A percentile compares a stretch with the other conserved stretches of the same genome.
Evolutionary conservation across 257 asterid species (phyloP).

Genomic region (Catharanthus roseus): DNA sequence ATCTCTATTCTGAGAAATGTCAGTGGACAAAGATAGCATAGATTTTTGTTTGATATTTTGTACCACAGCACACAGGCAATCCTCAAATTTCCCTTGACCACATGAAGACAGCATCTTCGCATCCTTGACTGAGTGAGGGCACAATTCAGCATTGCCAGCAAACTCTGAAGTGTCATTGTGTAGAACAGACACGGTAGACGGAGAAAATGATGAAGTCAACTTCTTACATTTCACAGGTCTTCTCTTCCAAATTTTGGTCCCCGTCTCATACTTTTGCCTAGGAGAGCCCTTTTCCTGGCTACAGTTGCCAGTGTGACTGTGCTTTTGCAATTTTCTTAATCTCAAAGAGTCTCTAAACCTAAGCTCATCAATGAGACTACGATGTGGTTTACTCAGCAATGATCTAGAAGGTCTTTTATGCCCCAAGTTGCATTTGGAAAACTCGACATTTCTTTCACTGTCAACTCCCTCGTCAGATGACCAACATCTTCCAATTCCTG

Average conservation of each 20-base stretch:
- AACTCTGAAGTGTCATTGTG: slow-evolving; percentile 18
- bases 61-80: slow-evolving; percentile 24
- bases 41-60: slow-evolving; percentile 10
- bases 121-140: slow-evolving; percentile 16
- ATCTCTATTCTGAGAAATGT: slow-evolving; percentile 18
- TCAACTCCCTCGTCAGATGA: slow-evolving; percentile 45
- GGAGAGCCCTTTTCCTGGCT: slow-evolving; percentile 25
- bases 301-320: slow-evolving; percentile 26
- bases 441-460: slow-evolving; percentile 33
- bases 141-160: slow-evolving; percentile 27
- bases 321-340: slow-evolving; percentile 23
- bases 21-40: slow-evolving; percentile 1
- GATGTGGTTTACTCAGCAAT: slow-evolving; percentile 25
- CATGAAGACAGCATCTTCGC: slow-evolving; percentile 20
- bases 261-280: slow-evolving; percentile 25
- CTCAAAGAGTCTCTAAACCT: slow-evolving; percentile 31
- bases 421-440: slow-evolving; percentile 27
- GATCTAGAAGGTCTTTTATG: slow-evolving; percentile 27
- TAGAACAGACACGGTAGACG: slow-evolving; percentile 26
- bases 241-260: slow-evolving; percentile 30
- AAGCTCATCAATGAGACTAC: slow-evolving; percentile 42
- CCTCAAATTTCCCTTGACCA: slow-evolving; percentile 25
- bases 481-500: slow-evolving; percentile 43
- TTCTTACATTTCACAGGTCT: slow-evolving; percentile 37
- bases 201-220: slow-evolving; percentile 28